Evolutionary conservation across 75 land plant species (phyloP).

Genomic region (Chamaecyparis obtusa): DNA sequence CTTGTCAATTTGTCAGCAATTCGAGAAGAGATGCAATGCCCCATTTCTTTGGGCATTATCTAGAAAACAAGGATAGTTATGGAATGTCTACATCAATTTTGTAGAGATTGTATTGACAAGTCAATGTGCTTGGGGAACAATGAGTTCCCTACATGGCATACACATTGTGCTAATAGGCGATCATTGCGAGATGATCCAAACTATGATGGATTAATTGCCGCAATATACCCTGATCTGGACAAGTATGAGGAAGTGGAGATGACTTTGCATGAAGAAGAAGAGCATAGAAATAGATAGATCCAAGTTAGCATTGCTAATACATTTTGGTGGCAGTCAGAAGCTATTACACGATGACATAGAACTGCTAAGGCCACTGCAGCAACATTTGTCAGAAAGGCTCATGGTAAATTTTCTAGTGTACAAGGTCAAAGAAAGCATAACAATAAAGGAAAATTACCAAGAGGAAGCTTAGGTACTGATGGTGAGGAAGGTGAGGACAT

Average conservation of each 20-base stretch:
- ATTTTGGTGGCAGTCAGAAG: constrained; percentile 77
- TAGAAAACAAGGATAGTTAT: constrained; percentile 92
- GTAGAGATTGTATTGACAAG: constrained; percentile 96
- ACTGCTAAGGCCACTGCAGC: constrained; percentile 60
- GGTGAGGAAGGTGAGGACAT: constrained; percentile 50
- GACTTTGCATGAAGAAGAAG: constrained; percentile 85
- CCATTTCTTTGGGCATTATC: no score
- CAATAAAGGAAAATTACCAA: constrained; percentile 28
- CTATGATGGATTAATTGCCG: constrained; percentile 89
- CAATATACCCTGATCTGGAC: constrained; percentile 85
- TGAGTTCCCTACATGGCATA: constrained; percentile 97
- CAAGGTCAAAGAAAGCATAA: constrained; percentile 30
- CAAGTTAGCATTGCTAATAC: constrained; percentile 91
- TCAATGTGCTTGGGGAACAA: constrained; percentile 98
- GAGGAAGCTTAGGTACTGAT: constrained; percentile 38
- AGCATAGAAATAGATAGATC: constrained; percentile 78
- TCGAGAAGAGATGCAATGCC: no score
- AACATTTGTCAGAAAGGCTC: constrained; percentile 50
- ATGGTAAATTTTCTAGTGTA: constrained; percentile 33
- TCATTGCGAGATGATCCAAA: constrained; percentile 98
- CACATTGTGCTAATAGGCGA: constrained; percentile 98
- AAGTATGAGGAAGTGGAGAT: constrained; percentile 95
- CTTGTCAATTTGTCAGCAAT: no score
- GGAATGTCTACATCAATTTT: constrained; percentile 96
- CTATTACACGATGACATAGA: constrained; percentile 55